Evolutionary conservation across 2,329 filamentous ascomycete genomes (phyloP).

Genomic region (Fusarium sp.): DNA sequence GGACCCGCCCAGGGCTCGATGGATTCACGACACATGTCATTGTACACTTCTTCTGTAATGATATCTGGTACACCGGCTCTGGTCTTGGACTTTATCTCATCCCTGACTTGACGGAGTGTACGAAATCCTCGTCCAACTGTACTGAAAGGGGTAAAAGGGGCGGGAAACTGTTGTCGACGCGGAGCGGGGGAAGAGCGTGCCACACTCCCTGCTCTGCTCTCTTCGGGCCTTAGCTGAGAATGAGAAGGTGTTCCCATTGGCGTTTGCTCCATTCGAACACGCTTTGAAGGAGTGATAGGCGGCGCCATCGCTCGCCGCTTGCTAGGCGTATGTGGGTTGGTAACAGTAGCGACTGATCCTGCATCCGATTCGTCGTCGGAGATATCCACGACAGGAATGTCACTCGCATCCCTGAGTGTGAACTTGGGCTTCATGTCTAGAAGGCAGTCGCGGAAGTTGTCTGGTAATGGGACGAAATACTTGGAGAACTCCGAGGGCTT

Average conservation of each 20-base stretch:
- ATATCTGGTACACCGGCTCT: conserved; percentile 70
- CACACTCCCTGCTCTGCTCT: conserved; percentile 48
- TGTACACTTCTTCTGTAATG: conserved; percentile 71
- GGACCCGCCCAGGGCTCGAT: conserved; percentile 71
- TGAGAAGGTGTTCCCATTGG: conserved; percentile 23
- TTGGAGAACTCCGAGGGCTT: conserved; percentile 58
- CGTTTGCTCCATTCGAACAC: conserved; percentile 45
- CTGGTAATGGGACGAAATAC: conserved; percentile 61
- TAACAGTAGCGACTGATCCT: conserved; percentile 42
- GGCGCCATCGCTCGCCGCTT: conserved; percentile 50
- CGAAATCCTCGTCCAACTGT: conserved; percentile 58
- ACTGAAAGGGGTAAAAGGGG: conserved; percentile 58
- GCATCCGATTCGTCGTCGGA: conserved; percentile 57
- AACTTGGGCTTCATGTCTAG: conserved; percentile 63
- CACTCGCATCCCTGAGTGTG: conserved; percentile 56
- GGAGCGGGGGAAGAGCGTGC: conserved; percentile 28
- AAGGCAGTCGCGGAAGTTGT: conserved; percentile 65
- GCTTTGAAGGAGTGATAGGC: conserved; percentile 54
- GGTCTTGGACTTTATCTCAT: conserved; percentile 67
- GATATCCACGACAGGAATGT: conserved; percentile 56
- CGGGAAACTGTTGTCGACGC: conserved; percentile 43
- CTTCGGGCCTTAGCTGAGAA: conserved; percentile 56
- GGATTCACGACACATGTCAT: conserved; percentile 68
- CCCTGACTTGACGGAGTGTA: conserved; percentile 65
- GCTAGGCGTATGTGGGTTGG: conserved; percentile 45